Evolutionary conservation across 1,284 basidiomycete genomes (phyloP).

Genomic region (Quambalaria eucalypti): DNA sequence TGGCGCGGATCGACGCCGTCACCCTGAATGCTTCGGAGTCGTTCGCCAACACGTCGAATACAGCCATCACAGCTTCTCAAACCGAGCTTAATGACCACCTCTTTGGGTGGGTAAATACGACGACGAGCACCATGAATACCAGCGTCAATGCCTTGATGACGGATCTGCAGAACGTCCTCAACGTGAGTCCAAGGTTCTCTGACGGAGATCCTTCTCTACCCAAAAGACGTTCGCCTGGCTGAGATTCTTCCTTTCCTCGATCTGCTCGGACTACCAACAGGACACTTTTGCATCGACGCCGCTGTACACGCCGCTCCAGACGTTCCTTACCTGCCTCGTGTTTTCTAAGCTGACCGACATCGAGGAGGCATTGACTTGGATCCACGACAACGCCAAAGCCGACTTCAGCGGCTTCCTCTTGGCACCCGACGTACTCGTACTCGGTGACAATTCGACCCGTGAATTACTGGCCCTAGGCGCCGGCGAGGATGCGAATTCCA

Average conservation of each 20-base stretch:
- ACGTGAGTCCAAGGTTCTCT: too few relatives aligned
- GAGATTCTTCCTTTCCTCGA: not conserved
- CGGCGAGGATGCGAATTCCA: not conserved
- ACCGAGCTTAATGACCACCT: conserved; percentile 61
- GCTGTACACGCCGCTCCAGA: conserved; percentile 24
- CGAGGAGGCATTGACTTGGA: conserved; percentile 79
- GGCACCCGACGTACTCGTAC: conserved; percentile 63
- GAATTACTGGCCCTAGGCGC: conserved; percentile 52
- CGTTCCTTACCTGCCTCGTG: conserved; percentile 59
- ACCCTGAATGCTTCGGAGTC: conserved; percentile 62
- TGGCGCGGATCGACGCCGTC: conserved; percentile 64
- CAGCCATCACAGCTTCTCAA: conserved; percentile 61
- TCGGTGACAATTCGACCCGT: conserved; percentile 62
- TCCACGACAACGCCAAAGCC: conserved; percentile 75
- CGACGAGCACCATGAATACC: conserved; percentile 66
- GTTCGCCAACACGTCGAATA: conserved; percentile 70
- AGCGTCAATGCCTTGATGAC: conserved; percentile 52
- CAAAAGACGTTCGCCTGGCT: not conserved
- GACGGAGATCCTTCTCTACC: not conserved
- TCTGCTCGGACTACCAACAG: not conserved
- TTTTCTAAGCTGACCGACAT: conserved; percentile 79
- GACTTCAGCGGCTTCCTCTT: conserved; percentile 66
- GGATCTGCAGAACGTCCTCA: conserved; percentile 42
- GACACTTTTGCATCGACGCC: conserved; percentile 62
- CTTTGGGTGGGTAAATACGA: conserved; percentile 90